Base-by-base conservation (phyloP, 2,329 filamentous ascomycete genomes). In the Boeremia lycopersici region DNA sequence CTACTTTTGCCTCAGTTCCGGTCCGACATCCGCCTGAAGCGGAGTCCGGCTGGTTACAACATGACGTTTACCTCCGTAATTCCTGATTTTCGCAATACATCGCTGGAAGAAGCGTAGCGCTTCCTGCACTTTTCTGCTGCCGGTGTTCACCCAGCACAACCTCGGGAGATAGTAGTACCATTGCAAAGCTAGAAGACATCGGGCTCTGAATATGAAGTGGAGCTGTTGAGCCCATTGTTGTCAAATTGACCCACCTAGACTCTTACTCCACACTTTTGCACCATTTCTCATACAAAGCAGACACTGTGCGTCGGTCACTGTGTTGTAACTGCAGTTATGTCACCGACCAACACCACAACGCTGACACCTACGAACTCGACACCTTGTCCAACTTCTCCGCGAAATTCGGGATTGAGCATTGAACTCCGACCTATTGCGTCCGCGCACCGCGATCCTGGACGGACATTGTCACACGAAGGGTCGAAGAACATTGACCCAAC, bases 401-500 rank as follows among this genome's bases (percentile, higher is more conserved):
- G n/a, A 26, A 23, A 23, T n/a, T 47, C 50, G n/a, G 47, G 50
- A 12, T 48, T 28, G 6, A 51, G 42, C 29, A 53, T 58, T 28
- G 55, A 60, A 33, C 45, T 60, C 15, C 54, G 51, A 30, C 36
- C 51, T 6, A 40, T 60, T 11, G 19, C 40, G 13, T 31, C 48
- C 4, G 41, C 43, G 12, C 28, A 50, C 3, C 41, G 44, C 11
- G 45, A 55, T 23, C 19, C 43, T 19, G 48, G 51, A 23, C 38
- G 47, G 23, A n/a, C 48, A 8, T 25, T 45, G 12, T 29, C 38
- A n/a, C 47, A 56, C 8, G 28, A 17, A 25, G 40, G 13, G 33
- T 25, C 35, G 19, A 60, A 51, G 25, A 59, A 61, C 45, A 51
- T 60, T 33, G 67, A 70, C 43, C 62, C 64, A 2, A 44, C 52